These are phyloP conservation scores for Ceratobasidium sp. DNA, from an alignment of 1,284 basidiomycete genomes.

Conservation along the genomic window DNA sequence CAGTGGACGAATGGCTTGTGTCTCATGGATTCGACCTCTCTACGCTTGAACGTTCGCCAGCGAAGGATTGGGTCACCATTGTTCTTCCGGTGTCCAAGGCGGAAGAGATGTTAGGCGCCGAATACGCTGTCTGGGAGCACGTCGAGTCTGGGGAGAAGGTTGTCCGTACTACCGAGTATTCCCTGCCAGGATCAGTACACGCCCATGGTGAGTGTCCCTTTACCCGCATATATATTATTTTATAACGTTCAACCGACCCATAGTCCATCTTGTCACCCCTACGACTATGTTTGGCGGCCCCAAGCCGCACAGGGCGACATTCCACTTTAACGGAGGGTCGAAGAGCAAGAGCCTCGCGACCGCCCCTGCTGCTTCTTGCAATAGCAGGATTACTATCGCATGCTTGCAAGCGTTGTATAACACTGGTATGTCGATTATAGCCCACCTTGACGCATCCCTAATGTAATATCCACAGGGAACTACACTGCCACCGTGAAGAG, in stretches of 20 bases:
- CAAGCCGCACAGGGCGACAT: slow-evolving; percentile 63
- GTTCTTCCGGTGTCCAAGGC: slow-evolving; percentile 70
- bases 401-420: slow-evolving; percentile 69
- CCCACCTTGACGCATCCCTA: neutral
- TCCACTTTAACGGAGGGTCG: slow-evolving; percentile 56
- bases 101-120: slow-evolving; percentile 77
- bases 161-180: slow-evolving; percentile 78
- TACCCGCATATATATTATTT: neutral
- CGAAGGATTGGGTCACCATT: slow-evolving; percentile 77
- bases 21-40: slow-evolving; percentile 67
- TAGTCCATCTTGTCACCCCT: slow-evolving; percentile 73
- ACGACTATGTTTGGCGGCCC: slow-evolving; percentile 77
- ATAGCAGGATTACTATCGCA: slow-evolving; percentile 54
- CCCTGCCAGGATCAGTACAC: slow-evolving; percentile 72
- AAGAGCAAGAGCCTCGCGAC: slow-evolving; percentile 49
- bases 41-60: slow-evolving; percentile 67
- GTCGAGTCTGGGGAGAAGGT: slow-evolving; percentile 65
- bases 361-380: slow-evolving; percentile 61
- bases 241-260: neutral
- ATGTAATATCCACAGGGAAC: slow-evolving; percentile 4
- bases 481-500: slow-evolving; percentile 29
- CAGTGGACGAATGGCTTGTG: slow-evolving; percentile 74
- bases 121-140: slow-evolving; percentile 74
- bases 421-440: slow-evolving; percentile 50
- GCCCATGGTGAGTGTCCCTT: slow-evolving; percentile 62